These are phyloP conservation scores for Epichloe bromicola DNA, from an alignment of 2,329 filamentous ascomycete genomes.

Conservation along the genomic window DNA sequence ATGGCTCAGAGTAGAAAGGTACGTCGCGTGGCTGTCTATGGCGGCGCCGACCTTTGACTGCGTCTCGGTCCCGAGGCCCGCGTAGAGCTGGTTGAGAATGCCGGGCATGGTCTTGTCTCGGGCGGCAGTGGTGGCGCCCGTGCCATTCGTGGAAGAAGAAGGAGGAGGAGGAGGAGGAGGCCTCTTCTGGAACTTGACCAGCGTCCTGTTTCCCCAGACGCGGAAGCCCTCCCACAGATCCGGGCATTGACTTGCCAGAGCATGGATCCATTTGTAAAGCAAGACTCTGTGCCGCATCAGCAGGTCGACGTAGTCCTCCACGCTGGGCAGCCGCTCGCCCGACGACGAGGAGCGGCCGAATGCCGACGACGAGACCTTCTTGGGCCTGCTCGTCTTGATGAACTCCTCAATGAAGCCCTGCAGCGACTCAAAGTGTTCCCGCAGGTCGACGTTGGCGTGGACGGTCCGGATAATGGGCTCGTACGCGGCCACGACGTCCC, in stretches of 20 bases:
- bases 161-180: too few species aligned
- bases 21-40: conserved; percentile 47
- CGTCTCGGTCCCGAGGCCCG: conserved; percentile 31
- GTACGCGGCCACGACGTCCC: conserved; percentile 52
- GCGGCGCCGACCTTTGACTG: conserved; percentile 32
- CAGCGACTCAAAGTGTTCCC: conserved; percentile 51
- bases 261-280: conserved; percentile 58
- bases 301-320: conserved; percentile 59
- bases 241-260: conserved; percentile 53
- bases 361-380: conserved; percentile 12
- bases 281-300: conserved; percentile 50
- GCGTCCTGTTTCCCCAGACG: conserved; percentile 44
- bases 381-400: conserved; percentile 43
- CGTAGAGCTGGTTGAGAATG: conserved; percentile 29
- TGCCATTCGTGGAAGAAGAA: too few species aligned
- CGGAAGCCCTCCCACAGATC: conserved; percentile 49
- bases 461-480: conserved; percentile 62
- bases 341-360: neutral
- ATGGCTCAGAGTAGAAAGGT: conserved; percentile 41
- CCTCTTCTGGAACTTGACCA: conserved; percentile 38
- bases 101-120: conserved; percentile 18
- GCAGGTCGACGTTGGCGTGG: conserved; percentile 59
- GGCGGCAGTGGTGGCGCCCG: too few species aligned
- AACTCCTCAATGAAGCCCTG: conserved; percentile 61
- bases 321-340: conserved; percentile 33